These are phyloP conservation scores for Helotiales sp. DNA, from an alignment of 2,329 filamentous ascomycete genomes.

Conservation along the genomic window DNA sequence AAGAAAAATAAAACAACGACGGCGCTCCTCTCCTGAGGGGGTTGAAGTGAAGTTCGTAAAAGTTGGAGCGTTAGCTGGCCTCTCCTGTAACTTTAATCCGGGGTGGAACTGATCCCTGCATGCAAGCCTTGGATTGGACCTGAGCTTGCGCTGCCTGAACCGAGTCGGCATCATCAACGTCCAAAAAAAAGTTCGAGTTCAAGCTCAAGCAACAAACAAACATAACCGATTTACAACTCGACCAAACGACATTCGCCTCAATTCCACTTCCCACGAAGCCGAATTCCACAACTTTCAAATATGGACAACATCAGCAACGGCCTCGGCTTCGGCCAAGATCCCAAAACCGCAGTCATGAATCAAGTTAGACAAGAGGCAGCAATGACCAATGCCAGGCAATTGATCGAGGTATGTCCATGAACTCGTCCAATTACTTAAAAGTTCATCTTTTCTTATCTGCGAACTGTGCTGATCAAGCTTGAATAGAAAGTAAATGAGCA, in stretches of 20 bases:
- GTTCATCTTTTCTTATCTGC: constrained; percentile 49
- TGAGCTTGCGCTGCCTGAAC: constrained; percentile 18
- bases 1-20: constrained; percentile 9
- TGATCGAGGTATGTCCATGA: constrained; percentile 72
- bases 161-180: constrained; percentile 24
- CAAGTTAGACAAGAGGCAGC: constrained; percentile 61
- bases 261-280: not conserved
- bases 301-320: constrained; percentile 40
- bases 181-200: constrained; percentile 16
- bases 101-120: constrained; percentile 18
- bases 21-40: constrained; percentile 10
- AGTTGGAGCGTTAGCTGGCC: constrained; percentile 31
- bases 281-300: constrained; percentile 7
- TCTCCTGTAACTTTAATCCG: constrained; percentile 26
- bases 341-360: constrained; percentile 55
- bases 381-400: constrained; percentile 68
- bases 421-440: constrained; percentile 39
- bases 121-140: constrained; percentile 12
- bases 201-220: not conserved
- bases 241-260: not conserved
- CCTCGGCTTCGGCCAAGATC: constrained; percentile 37
- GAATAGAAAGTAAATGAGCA: constrained; percentile 78
- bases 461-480: constrained; percentile 21
- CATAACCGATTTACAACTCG: not conserved
- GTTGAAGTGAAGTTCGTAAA: constrained; percentile 1